Conservation (phyloP, 2,329 filamentous ascomycete species). For the Xylariaceae sp. region DNA sequence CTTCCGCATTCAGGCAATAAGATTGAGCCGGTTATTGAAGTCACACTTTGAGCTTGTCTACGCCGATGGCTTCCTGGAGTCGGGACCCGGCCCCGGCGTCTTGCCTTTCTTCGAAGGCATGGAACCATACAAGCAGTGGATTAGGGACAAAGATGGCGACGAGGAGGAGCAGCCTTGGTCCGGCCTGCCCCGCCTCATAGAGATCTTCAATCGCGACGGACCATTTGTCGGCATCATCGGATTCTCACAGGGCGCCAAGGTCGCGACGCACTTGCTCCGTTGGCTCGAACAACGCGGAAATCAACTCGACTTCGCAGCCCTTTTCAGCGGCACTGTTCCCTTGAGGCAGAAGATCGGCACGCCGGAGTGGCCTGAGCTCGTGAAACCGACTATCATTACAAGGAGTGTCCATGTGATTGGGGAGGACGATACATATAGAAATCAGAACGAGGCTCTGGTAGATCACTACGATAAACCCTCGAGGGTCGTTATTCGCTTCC, state of each 20-base stretch:
- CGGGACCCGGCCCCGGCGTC: conserved; percentile 14
- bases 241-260: conserved; percentile 14
- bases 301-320: conserved; percentile 10
- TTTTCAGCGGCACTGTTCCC: conserved; percentile 13
- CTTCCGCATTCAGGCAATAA: conserved; percentile 17
- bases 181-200: conserved; percentile 8
- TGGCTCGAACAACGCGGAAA: conserved; percentile 15
- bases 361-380: conserved; percentile 9
- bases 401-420: conserved; percentile 13
- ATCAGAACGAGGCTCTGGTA: conserved; percentile 11
- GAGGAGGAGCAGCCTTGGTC: conserved; percentile 9
- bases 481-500: conserved; percentile 7
- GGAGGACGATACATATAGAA: conserved; percentile 12
- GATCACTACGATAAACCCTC: conserved; percentile 11
- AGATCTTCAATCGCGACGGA: conserved; percentile 9
- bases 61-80: conserved; percentile 13
- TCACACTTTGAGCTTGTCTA: conserved; percentile 17
- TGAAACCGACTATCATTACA: conserved; percentile 11
- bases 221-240: conserved; percentile 14
- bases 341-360: conserved; percentile 4
- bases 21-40: conserved; percentile 12
- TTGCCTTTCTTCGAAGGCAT: conserved; percentile 20
- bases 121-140: conserved; percentile 18
- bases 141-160: conserved; percentile 7
- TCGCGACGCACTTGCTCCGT: conserved; percentile 8